Evolutionary conservation across 2,329 filamentous ascomycete species (phyloP).

Genomic region (Botryotinia convoluta): DNA sequence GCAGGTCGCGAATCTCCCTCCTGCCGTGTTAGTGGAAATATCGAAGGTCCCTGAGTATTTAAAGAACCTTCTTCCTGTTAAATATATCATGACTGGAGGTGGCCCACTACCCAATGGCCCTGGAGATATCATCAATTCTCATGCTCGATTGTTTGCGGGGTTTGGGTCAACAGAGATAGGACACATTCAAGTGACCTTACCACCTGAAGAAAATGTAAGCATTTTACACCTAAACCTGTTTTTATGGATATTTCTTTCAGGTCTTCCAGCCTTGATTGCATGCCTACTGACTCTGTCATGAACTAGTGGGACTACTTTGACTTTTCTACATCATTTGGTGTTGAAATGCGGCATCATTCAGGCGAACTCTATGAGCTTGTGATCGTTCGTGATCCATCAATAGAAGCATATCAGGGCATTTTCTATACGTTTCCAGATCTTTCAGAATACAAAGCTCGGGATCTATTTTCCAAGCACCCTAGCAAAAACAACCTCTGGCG

Average conservation of each 20-base stretch:
- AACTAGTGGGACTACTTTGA: constrained; percentile 12
- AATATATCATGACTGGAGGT: neutral
- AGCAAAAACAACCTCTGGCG: constrained; percentile 39
- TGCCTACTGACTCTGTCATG: neutral
- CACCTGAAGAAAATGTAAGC: neutral
- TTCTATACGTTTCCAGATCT: constrained; percentile 40
- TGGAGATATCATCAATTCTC: constrained; percentile 6
- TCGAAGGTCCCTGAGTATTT: constrained; percentile 4
- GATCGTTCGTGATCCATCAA: constrained; percentile 19
- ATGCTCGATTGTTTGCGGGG: neutral
- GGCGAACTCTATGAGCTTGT: constrained; percentile 33
- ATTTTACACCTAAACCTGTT: too few species aligned
- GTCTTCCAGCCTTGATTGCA: neutral
- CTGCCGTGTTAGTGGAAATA: constrained; percentile 10
- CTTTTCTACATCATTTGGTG: constrained; percentile 10
- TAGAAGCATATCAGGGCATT: constrained; percentile 31
- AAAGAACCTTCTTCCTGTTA: neutral
- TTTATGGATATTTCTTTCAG: neutral
- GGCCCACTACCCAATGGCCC: neutral
- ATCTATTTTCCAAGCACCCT: constrained; percentile 42
- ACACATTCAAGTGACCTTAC: neutral
- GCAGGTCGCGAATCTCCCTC: neutral
- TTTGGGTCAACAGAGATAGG: constrained; percentile 15
- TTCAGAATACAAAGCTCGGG: constrained; percentile 39
- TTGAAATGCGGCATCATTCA: neutral